Evolutionary conservation across 805 yeast species (phyloP), one percentile per base, ranked within the genome.

Genomic region (Lachancea mirantina): DNA sequence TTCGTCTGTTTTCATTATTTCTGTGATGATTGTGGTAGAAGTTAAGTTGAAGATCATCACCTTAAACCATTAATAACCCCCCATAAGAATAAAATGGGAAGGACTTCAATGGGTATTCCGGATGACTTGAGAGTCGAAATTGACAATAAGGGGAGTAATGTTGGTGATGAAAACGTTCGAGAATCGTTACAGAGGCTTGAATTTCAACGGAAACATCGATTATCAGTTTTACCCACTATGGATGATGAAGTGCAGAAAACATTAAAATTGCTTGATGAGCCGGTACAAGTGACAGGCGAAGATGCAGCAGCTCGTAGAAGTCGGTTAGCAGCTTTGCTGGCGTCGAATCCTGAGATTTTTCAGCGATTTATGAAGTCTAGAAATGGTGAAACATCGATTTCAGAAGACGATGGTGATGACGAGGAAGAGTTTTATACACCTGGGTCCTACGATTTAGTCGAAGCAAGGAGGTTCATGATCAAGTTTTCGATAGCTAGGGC

Each of bases 381-480:
- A 7, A 33, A 35, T 16, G 38, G 31, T 10, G 46, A 27, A 8
- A 28, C 35, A 13, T 35, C 28, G 14, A 41, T 29, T 13, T 13
- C 46, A 1, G 64, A 52, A 5, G 70, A 56, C 1, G 68, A 58
- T 1, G 73, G 62, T 3, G 76, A 67, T 1, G 78, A 75, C 7
- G 79, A 83, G 9, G 94, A 79, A 31, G 95, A 85, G 39, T 87
- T 81, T 49, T 85, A 76, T 48, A 85, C 95, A 0, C 94, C 94
- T 0, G 95, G 94, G 0, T 56, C 70, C 0, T 61, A 58, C 3
- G 71, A 65, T 5, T 55, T 88, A 7, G 57, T 67, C 6, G 59
- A 64, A 1, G 67, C 74, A 0, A 65, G 97, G 32, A 52, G 58
- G 22, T 39, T 43, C 2, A 63, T 88, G 0, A 70, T 85, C 0